phyloP scores from a whole-genome alignment of 2,329 filamentous ascomycete genomes.

The Aspergillus sclerotialis region DNA sequence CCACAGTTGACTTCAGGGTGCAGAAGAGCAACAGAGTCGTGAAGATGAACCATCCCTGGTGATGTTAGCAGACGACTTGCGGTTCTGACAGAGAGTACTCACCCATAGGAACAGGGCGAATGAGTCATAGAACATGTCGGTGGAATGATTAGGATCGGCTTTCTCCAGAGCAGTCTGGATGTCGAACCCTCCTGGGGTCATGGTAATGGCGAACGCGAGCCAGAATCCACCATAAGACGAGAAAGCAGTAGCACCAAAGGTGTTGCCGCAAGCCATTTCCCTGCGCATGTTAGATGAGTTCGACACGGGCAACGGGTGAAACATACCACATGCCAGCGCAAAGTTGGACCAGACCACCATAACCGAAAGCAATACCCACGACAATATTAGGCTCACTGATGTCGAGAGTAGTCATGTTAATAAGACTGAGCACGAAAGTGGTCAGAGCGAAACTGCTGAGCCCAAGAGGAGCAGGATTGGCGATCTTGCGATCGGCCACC shows the following conservation, averaged over 20 bases:
- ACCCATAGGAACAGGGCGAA: conserved; percentile 68
- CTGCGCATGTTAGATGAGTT: conserved; percentile 34
- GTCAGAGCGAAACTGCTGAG: conserved; percentile 74
- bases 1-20: conserved; percentile 69
- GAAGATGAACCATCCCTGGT: conserved; percentile 73
- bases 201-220: conserved; percentile 66
- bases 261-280: conserved; percentile 85
- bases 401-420: conserved; percentile 62
- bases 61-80: conserved; percentile 5
- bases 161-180: conserved; percentile 41
- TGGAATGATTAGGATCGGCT: conserved; percentile 17
- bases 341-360: conserved; percentile 72
- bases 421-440: conserved; percentile 68
- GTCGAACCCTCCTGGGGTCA: conserved; percentile 61
- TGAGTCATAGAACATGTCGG: conserved; percentile 49
- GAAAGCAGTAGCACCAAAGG: conserved; percentile 73
- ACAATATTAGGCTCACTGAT: conserved; percentile 59
- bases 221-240: conserved; percentile 82
- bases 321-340: conserved; percentile 78
- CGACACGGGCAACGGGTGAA: not conserved
- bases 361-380: conserved; percentile 63
- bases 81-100: too few species aligned
- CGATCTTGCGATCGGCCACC: conserved; percentile 61
- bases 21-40: conserved; percentile 66
- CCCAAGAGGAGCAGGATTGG: conserved; percentile 71